Evolutionary conservation across 2,329 filamentous ascomycete genomes (phyloP), one percentile per base, ranked within the genome.

Genomic region (Cladophialophora chaetospira): DNA sequence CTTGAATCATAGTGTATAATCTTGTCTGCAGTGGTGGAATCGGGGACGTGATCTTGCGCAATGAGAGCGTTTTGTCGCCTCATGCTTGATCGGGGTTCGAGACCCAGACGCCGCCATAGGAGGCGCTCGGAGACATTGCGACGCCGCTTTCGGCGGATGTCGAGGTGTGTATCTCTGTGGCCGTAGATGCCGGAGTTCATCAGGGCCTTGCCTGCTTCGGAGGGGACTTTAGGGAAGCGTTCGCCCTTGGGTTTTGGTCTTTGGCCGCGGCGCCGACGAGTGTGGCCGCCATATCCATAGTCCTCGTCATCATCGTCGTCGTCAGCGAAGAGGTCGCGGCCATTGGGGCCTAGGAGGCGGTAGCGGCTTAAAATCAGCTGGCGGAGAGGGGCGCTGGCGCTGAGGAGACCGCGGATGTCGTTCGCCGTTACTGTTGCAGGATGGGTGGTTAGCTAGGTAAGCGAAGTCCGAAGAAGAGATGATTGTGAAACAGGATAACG

Each of bases 121-220:
- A 97, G 79, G 43, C 88, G 83, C 55, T 84, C 81, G 9, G 86
- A 82, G 15, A 96, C 71, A 42, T 75, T 80, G 64, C 75, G 78
- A 64, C 82, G 85, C 61, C 84, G 82, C 69, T 86, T 83, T 58
- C 73, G 72, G 38, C 74, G 66, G 44, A 71, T 69, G 75, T 82
- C 59, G 68, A 78, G 58, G 73, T 79, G 63, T 76, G 77, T 65
- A 77, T 87, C 81, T 55, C 85, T 88, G 15, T 79, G 78, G 29
- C 93, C 93, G 73, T 97, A 97, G 2, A 77, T 79, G 1, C 93
- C 93, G 26, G 86, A 88, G 35, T 84, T 79, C 91, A 97, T 96
- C 60, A 97, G 76, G 65, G 87, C 83, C 46, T 73, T 79, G 5
- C 94, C 93, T 60, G 84, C 80, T 9, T 88, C 84, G 66, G 87